Evolutionary conservation across 73 alveolate species (phyloP), one percentile per base, ranked within the genome.

Genomic region (Effrenium voratum): DNA sequence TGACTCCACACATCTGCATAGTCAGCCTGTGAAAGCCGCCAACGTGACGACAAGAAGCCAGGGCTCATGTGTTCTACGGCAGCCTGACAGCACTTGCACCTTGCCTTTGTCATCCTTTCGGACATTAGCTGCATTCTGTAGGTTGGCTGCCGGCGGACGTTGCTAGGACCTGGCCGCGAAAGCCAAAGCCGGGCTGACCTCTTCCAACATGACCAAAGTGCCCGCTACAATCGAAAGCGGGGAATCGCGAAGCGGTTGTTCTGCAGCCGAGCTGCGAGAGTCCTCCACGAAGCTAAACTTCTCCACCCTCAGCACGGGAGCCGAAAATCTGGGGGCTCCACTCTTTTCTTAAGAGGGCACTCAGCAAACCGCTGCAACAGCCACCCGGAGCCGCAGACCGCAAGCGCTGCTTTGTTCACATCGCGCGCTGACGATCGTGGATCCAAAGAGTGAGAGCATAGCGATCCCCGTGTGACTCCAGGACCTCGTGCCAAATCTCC

Each of bases 401-500:
- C 28, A n/a, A n/a, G n/a, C n/a, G n/a, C n/a, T n/a, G n/a, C 41
- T 41, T 32, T 13, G 77, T 26, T 16, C 32, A 47, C 82, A 36
- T 47, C 38, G 88, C 92, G 8, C 94, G 98, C 43, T 72, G 83
- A 5, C 98, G 98, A 81, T 92, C 98, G 32, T 92, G 98, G 6
- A 92, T 77, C 98, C 98, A 92, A 30, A 92, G 81, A 5, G 98
- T 92, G 47, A 92, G 49, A 28, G 98, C 98, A 40, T 63, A 92
- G 16, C 98, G 90, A 36, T 92, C 98, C 2, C 82, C 79, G 57
- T 76, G 91, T 24, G 98, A 92, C 98, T 75, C 98, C 40, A 43
- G 66, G 50, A 92, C 98, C 92, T 92, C 98, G 19, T 92, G 98
- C 98, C 98, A 92, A n/a, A 92, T 92, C 92, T 92, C 98, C 98